phyloP scores from a whole-genome alignment of 371 early-diverging fungal genomes.

The Lichtheimia ramosa region DNA sequence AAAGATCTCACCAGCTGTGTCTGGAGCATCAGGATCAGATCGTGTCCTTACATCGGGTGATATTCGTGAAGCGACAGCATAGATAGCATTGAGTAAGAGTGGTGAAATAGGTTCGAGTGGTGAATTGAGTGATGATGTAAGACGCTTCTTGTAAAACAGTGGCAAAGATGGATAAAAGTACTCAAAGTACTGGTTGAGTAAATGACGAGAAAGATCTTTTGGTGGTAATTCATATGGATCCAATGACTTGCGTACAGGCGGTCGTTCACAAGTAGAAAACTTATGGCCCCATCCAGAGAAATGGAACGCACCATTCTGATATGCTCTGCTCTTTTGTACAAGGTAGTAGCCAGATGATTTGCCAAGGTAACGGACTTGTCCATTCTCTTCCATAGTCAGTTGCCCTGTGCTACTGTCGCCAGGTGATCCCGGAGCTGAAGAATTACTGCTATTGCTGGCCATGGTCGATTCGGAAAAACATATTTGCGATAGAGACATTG shows the following conservation, averaged over 20 bases:
- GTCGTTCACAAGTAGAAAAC: conserved; percentile 3
- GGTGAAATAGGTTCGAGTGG: conserved; percentile 33
- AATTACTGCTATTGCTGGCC: background rate
- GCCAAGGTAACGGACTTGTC: conserved; percentile 46
- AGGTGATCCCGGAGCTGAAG: conserved; percentile 7
- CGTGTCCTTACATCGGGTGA: conserved; percentile 39
- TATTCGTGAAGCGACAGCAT: conserved; percentile 49
- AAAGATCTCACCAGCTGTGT: conserved; percentile 45
- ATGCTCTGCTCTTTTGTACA: conserved; percentile 43
- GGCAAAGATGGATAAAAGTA: conserved; percentile 56
- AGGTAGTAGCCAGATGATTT: conserved; percentile 51
- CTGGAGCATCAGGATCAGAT: conserved; percentile 29
- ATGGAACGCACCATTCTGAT: conserved; percentile 46
- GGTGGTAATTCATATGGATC: conserved; percentile 45
- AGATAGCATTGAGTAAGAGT: conserved; percentile 49
- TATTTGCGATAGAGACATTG: background rate
- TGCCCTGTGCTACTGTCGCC: conserved; percentile 35
- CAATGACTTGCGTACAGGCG: background rate
- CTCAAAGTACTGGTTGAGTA: conserved; percentile 55
- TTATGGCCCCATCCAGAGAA: conserved; percentile 32
- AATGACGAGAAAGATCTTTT: conserved; percentile 54
- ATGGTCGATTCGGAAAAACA: background rate
- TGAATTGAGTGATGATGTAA: conserved; percentile 13
- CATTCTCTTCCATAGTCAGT: conserved; percentile 47
- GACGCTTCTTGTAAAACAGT: conserved; percentile 44